Base-by-base conservation (phyloP, 345 rosid genomes). In the rapeseed (Brassica napus) region DNA sequence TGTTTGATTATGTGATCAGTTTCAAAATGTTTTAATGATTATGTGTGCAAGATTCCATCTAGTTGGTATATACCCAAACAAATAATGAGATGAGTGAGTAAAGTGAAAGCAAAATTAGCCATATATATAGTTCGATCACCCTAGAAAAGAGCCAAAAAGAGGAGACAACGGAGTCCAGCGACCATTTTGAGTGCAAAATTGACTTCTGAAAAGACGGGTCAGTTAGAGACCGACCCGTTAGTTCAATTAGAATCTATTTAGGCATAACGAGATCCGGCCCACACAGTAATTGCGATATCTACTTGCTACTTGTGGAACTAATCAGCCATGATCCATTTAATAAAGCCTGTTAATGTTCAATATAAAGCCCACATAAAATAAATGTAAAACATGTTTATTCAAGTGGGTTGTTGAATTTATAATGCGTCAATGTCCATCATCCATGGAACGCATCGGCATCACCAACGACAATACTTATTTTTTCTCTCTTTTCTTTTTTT, bases 101-200 rank as follows among this genome's bases (percentile, higher is more conserved):
- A 78, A 71, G 81, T 78, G 76, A 78, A 77, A 77, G 76, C 72
- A 64, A 71, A 35, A 54, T 23, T 54, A 77, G 66, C 65, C 75
- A 31, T 47, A 21, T 69, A 61, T 15, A 76, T 42, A 42, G 49
- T 42, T 61, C 12, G 47, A 54, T 8, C 28, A 37, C 23, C 26
- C 44, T 58, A 28, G 67, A 75, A 58, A 42, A 57, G 3, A 11
- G 23, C 68, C 60, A 68, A 30, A 42, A 37, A 15, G 9, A 9
- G 26, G 42, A 55, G 60, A 58, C 73, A 67, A 4, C 62, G 8
- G 28, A 67, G 23, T 37, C 44, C 11, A 37, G 2, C 11, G 44
- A 37, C 44, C 44, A 37, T 37, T 37, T 37, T 37, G 10, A 37
- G 44, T 37, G 44, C 44, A 37, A 8, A 37, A 37, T 37, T 37